phyloP scores from a whole-genome alignment of 2,329 filamentous ascomycete genomes.

The Plectosphaerella cucumerina region DNA sequence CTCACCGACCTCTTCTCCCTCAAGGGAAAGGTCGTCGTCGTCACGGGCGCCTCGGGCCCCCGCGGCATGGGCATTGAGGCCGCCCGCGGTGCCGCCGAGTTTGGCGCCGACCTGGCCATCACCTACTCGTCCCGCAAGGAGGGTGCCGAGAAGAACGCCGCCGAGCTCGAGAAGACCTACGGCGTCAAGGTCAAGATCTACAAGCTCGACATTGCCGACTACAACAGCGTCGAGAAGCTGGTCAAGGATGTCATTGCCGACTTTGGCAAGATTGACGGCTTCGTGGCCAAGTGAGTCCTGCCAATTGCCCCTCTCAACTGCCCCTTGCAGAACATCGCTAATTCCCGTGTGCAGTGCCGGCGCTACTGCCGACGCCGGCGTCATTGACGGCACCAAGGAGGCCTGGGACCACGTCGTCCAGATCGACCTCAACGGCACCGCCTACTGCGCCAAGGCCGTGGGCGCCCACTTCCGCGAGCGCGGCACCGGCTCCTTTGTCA shows the following conservation, averaged over 20 bases:
- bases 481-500: conserved; percentile 61
- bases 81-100: conserved; percentile 65
- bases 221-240: conserved; percentile 45
- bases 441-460: conserved; percentile 64
- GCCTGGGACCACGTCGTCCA: conserved; percentile 62
- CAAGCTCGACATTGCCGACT: conserved; percentile 54
- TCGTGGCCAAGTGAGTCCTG: conserved; percentile 65
- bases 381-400: conserved; percentile 64
- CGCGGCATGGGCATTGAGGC: conserved; percentile 68
- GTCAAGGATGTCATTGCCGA: conserved; percentile 64
- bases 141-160: conserved; percentile 62
- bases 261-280: conserved; percentile 70
- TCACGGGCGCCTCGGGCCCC: conserved; percentile 66
- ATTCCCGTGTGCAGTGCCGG: conserved; percentile 47
- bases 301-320: neutral
- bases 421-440: conserved; percentile 64
- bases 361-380: conserved; percentile 62
- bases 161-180: conserved; percentile 60
- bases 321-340: neutral
- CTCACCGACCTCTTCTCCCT: conserved; percentile 67
- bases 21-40: conserved; percentile 67
- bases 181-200: conserved; percentile 63
- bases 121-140: conserved; percentile 70
- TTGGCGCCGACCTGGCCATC: conserved; percentile 66
- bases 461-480: conserved; percentile 61